These are phyloP conservation scores for Ogataea chonburiensis DNA, from an alignment of 805 yeast genomes.

Conservation along the genomic window DNA sequence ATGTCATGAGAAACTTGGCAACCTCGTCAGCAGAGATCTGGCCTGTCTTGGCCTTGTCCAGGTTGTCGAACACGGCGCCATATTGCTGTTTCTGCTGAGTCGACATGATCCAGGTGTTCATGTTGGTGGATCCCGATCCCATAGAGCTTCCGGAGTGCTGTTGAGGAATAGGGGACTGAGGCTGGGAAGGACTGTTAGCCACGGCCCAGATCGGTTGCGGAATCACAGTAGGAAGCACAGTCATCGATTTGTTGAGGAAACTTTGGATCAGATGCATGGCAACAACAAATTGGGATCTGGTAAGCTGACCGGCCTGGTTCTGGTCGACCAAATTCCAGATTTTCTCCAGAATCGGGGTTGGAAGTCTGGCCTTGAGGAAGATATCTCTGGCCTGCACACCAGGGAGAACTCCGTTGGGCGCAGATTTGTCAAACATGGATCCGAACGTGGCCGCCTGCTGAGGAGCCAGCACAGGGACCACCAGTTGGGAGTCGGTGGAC, in stretches of 20 bases:
- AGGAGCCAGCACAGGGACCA: conserved; percentile 53
- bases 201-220: conserved; percentile 36
- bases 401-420: conserved; percentile 51
- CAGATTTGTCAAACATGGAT: conserved; percentile 71
- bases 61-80: conserved; percentile 71
- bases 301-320: conserved; percentile 67
- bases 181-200: conserved; percentile 25
- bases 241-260: conserved; percentile 60
- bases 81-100: conserved; percentile 72
- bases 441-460: conserved; percentile 63
- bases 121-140: conserved; percentile 21
- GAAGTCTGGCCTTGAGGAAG: conserved; percentile 83
- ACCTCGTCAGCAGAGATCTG: conserved; percentile 72
- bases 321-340: conserved; percentile 89
- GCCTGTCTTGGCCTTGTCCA: conserved; percentile 68
- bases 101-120: conserved; percentile 58
- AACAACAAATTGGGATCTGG: conserved; percentile 73
- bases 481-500: conserved; percentile 28
- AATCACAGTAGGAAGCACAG: conserved; percentile 36
- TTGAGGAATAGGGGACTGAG: conserved; percentile 16
- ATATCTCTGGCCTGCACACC: conserved; percentile 85
- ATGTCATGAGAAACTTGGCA: conserved; percentile 85
- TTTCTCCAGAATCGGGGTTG: conserved; percentile 73
- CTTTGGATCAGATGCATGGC: conserved; percentile 96
- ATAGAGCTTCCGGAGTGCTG: conserved; percentile 17